Evolutionary conservation across 257 asterid genomes (phyloP).

Genomic region (Prunella vulgaris): DNA sequence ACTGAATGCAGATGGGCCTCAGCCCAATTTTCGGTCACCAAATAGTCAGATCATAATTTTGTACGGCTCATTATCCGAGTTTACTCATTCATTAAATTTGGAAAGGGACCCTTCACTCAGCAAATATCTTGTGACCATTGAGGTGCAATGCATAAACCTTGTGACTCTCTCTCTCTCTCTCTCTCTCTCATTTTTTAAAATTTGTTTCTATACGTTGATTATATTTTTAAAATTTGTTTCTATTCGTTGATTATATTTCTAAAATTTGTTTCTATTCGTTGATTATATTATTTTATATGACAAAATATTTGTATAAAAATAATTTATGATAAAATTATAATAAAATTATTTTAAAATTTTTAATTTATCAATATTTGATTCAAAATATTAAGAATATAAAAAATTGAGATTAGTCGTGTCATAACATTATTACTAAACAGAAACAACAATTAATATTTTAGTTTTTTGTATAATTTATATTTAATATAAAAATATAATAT

Average conservation of each 20-base stretch:
- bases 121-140: conserved; percentile 9
- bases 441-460: too few relatives aligned
- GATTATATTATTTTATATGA: background rate
- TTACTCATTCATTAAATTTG: background rate
- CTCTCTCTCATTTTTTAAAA: background rate
- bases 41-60: too few relatives aligned
- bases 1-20: background rate
- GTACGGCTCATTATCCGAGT: background rate
- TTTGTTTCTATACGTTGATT: background rate
- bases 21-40: background rate
- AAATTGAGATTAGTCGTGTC: too few relatives aligned
- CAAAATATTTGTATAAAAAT: too few relatives aligned
- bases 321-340: too few relatives aligned
- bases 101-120: background rate
- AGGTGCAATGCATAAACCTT: background rate
- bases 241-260: background rate
- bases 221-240: background rate
- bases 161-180: conserved; percentile 11
- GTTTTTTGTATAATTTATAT: too few relatives aligned
- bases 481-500: too few relatives aligned
- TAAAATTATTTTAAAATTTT: too few relatives aligned
- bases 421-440: too few relatives aligned
- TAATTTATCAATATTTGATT: too few relatives aligned
- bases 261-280: background rate
- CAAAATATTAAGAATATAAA: too few relatives aligned